phyloP scores from a whole-genome alignment of 73 alveolate genomes.

The Diophrys sp. region DNA sequence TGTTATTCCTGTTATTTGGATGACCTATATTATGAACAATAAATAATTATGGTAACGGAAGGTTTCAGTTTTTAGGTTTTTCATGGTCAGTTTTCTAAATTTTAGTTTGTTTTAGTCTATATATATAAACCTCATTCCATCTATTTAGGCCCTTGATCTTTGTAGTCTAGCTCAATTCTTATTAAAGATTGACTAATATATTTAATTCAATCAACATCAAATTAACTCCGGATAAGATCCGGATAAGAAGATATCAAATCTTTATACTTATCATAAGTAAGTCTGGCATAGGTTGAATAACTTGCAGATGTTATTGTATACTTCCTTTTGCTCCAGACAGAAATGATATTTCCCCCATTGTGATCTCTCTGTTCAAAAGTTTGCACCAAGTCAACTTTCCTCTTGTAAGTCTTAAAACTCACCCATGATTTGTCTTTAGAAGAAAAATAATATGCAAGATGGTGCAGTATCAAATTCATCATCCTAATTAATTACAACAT shows the following conservation, averaged over 20 bases:
- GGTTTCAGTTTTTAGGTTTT: too few relatives aligned
- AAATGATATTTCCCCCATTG: conserved; percentile 34
- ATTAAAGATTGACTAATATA: conserved; percentile 23
- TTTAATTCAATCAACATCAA: conserved; percentile 13
- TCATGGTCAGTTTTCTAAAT: too few relatives aligned
- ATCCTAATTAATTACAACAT: conserved; percentile 11
- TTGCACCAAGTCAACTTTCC: neutral
- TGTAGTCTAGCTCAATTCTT: conserved; percentile 20
- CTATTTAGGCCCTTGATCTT: neutral
- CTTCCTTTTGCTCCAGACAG: conserved; percentile 38
- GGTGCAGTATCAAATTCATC: conserved; percentile 8
- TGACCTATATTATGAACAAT: too few relatives aligned
- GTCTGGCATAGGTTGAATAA: conserved; percentile 46
- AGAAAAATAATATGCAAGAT: conserved; percentile 21
- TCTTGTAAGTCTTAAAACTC: conserved; percentile 15
- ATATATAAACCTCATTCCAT: too few relatives aligned
- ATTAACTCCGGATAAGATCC: neutral
- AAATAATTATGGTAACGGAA: too few relatives aligned
- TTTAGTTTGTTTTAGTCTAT: too few relatives aligned
- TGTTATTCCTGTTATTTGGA: too few relatives aligned
- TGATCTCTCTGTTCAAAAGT: conserved; percentile 18
- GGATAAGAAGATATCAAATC: neutral
- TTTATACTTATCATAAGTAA: neutral
- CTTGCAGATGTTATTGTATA: conserved; percentile 36
- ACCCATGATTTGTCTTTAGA: conserved; percentile 39